Evolutionary conservation across 139 green algal species (phyloP), one percentile per base, ranked within the genome.

Genomic region (Chlamydomonas sphaeroides): DNA sequence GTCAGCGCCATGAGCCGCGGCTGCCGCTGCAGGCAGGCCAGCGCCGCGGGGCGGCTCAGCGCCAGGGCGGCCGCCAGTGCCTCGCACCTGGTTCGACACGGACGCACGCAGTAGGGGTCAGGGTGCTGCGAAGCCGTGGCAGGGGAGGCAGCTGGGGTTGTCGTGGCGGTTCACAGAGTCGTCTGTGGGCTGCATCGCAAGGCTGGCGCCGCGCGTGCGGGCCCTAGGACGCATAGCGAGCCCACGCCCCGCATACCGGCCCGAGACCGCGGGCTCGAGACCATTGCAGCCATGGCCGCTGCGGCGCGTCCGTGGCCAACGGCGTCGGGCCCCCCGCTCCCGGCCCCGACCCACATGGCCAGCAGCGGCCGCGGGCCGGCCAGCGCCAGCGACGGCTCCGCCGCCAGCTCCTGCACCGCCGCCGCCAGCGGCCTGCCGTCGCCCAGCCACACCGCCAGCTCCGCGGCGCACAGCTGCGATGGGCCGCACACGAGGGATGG

Each of bases 1-100:
- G 72, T 62, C 17, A 73, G 1, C 42, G 75, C 75, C 42, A 82
- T 82, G 6, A 82, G 75, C 26, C 75, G 61, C 5, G 75, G 75
- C 32, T 53, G 33, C 5, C 32, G 62, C 39, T 63, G 28, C 61
- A 82, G 48, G 18, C 35, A 18, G 56, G 51, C 36, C 61, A 82
- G 62, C 21, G 59, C 75, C 5, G 18, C 42, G 10, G 25, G 32
- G 2, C 75, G 62, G 15, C 62, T 20, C 45, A 82, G 62, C n/a
- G 28, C 18, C 26, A 72, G 42, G 26, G 38, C 21, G 14, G 30
- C 32, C 1, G 0, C 30, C 41, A 82, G 62, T 6, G 41, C 62
- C 5, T 72, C 7, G 23, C 62, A 73, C 61, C 75, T 82, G 61
- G n/a, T n/a, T n/a, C n/a, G n/a, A n/a, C n/a, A n/a, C n/a, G n/a